phyloP scores from a whole-genome alignment of 257 asterid genomes.

The Solanum bulbocastanum region DNA sequence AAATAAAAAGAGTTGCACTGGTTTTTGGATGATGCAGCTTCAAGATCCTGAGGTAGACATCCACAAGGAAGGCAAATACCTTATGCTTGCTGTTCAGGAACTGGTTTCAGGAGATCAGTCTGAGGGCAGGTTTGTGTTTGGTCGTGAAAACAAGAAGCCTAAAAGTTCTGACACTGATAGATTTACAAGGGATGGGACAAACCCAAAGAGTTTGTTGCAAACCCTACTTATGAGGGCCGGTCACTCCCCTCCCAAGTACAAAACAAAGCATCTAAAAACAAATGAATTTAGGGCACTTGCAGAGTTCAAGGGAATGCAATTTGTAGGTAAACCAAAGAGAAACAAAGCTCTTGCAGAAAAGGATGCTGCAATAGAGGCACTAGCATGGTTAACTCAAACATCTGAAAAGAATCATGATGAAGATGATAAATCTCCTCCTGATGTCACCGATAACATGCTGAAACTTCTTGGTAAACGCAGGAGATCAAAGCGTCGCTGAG shows the following conservation, averaged over 20 bases:
- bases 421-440: slow-evolving; percentile 53
- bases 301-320: slow-evolving; percentile 96
- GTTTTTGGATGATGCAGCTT: slow-evolving; percentile 40
- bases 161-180: slow-evolving; percentile 46
- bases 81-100: slow-evolving; percentile 86
- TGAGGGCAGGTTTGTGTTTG: slow-evolving; percentile 92
- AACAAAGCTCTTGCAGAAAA: slow-evolving; percentile 80
- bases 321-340: slow-evolving; percentile 90
- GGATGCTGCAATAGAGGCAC: slow-evolving; percentile 93
- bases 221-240: slow-evolving; percentile 97
- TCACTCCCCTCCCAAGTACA: slow-evolving; percentile 94
- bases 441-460: slow-evolving; percentile 85
- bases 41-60: slow-evolving; percentile 71
- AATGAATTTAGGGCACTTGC: slow-evolving; percentile 88
- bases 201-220: slow-evolving; percentile 91
- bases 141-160: slow-evolving; percentile 73
- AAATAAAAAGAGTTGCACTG: not conserved
- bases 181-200: slow-evolving; percentile 80
- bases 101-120: slow-evolving; percentile 82
- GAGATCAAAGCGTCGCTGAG: slow-evolving; percentile 48
- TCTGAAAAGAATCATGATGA: slow-evolving; percentile 41
- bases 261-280: slow-evolving; percentile 90
- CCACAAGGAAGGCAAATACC: slow-evolving; percentile 91
- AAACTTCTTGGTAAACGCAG: slow-evolving; percentile 72
- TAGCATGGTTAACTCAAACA: slow-evolving; percentile 90